phyloP scores from a whole-genome alignment of 225 moss, liverwort and hornwort genomes.

The Ulota crispa region DNA sequence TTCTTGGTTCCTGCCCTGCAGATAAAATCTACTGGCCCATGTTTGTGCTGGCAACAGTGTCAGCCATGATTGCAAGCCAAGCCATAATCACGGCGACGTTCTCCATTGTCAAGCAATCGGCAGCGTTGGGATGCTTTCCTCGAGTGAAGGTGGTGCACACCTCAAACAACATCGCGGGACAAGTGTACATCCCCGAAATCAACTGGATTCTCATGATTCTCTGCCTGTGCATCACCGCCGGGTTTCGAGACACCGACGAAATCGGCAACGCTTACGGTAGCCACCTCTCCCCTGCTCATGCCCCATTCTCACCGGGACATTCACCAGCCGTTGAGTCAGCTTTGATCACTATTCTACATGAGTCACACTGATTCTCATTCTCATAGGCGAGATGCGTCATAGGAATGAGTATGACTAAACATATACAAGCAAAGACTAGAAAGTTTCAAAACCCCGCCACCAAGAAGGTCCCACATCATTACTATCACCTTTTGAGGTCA shows the following conservation, averaged over 20 bases:
- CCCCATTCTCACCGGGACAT: too few relatives aligned
- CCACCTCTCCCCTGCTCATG: neutral
- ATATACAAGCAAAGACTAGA: too few relatives aligned
- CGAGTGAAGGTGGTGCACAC: conserved; percentile 92
- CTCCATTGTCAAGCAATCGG: conserved; percentile 87
- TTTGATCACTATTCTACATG: too few relatives aligned
- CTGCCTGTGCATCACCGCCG: conserved; percentile 75
- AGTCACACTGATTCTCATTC: too few relatives aligned
- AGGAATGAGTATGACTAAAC: too few relatives aligned
- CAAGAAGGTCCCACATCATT: too few relatives aligned
- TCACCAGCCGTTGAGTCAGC: too few relatives aligned
- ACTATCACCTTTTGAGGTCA: too few relatives aligned
- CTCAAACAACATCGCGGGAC: conserved; percentile 65
- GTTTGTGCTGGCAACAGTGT: conserved; percentile 79
- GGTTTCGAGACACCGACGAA: conserved; percentile 72
- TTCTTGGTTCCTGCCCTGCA: conserved; percentile 23
- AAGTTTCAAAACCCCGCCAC: too few relatives aligned
- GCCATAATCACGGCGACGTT: conserved; percentile 98
- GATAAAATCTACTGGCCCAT: conserved; percentile 83
- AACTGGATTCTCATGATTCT: conserved; percentile 97
- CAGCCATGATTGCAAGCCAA: conserved; percentile 93
- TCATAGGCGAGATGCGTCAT: too few relatives aligned
- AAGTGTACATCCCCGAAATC: conserved; percentile 90
- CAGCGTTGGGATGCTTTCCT: conserved; percentile 85
- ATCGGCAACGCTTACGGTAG: conserved; percentile 96